Evolutionary conservation across 169 alveolate genomes (phyloP), one percentile per base, ranked within the genome.

Genomic region (Plasmodium coatneyi): DNA sequence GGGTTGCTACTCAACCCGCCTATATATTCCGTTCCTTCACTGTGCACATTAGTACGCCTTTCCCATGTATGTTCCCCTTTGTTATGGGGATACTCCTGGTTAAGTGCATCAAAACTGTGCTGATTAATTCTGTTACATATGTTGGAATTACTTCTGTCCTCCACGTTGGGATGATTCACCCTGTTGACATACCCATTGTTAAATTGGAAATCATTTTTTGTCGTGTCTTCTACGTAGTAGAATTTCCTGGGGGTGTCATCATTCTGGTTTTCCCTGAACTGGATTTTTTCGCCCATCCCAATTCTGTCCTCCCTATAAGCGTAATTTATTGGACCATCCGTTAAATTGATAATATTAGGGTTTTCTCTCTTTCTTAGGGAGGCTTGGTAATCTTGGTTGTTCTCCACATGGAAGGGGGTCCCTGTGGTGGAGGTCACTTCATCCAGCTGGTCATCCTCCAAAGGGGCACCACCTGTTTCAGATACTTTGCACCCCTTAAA

Each of bases 401-500:
- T 12, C 76, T 66, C 39, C 30, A 1, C 76, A 66, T 25, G 76
- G 19, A 66, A 66, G 36, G 36, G 32, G n/a, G 25, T 22, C 76
- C 14, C 19, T 36, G 16, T 54, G 22, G 76, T 19, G n/a, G 28
- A 12, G 22, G 28, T 12, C 32, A 25, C 54, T 83, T 41, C 71
- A n/a, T 83, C 82, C n/a, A 28, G 22, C 30, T 83, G 66, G 30
- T 83, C 28, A 32, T 83, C 92, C 19, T 71, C 72, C 52, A 71
- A 34, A 41, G 14, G 49, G 56, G 14, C 32, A 22, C 9, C 12
- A 71, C 28, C 66, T 19, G 76, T 66, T 25, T 43, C 70, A 22
- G 78, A 36, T 49, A 9, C 54, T 43, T 0, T 60, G 36, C 16
- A 36, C 6, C 95, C 95, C 49, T 81, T 91, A 71, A 91, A 91